Evolutionary conservation across 306 rosid species (phyloP), one percentile per base, ranked within the genome.

Genomic region (Herpetospermum pedunculosum): DNA sequence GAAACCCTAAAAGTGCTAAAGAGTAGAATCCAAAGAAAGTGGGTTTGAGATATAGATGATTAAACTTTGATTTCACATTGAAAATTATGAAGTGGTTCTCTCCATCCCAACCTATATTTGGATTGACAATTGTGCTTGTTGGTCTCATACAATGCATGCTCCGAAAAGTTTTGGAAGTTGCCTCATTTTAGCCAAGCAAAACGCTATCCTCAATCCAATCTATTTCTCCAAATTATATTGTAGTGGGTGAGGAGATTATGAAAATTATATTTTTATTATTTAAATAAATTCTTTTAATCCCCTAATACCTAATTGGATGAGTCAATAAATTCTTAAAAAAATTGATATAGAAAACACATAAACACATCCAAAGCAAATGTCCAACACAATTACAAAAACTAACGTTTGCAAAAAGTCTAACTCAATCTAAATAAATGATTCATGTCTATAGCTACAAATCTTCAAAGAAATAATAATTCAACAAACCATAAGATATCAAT

Each of bases 141-240:
- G 34, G 72, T 67, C 19, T 40, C 34, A 67, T 67, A 1, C 72
- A 40, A 41, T 67, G 72, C 50, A 67, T 40, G n/a, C 6, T 67
- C 19, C 34, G 40, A 67, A 41, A 41, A 23, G 48, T 44, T 67
- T 67, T 67, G 52, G 72, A 41, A 41, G 14, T 67, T 67, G 72
- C 50, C 72, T 40, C 21, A 41, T 67, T 67, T 67, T 67, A 67
- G 52, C 19, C 72, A 19, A 67, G 50, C 72, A 60, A 30, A 60
- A 18, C 0, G 25, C 44, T 34, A 60, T 60, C 69, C 41, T 6
- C 69, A 60, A 60, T 30, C 18, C 72, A 67, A 40, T 67, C 52
- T 23, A 67, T 9, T 41, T 67, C 32, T 18, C 44, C 47, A 62
- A 62, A 62, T 62, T 34, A 25, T 62, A 8, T 2, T 62, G 70